Evolutionary conservation across 805 yeast species (phyloP).

Genomic region (Sugiyamaella smithiae): DNA sequence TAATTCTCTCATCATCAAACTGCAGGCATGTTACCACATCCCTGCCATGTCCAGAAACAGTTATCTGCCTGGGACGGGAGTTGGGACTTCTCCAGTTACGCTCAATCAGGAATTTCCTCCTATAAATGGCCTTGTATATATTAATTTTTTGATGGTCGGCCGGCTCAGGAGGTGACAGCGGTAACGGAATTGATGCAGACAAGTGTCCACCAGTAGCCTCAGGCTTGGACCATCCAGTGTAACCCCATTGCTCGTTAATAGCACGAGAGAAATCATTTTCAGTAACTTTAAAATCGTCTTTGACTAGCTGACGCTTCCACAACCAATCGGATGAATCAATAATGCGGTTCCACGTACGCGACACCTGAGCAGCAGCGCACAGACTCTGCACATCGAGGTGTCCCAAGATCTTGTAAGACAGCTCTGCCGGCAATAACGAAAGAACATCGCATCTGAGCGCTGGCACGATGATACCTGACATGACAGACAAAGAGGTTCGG

Average conservation of each 20-base stretch:
- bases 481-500: slow-evolving; percentile 58
- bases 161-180: slow-evolving; percentile 22
- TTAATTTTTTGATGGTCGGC: slow-evolving; percentile 24
- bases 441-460: slow-evolving; percentile 73
- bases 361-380: slow-evolving; percentile 59
- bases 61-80: slow-evolving; percentile 63
- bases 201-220: not conserved
- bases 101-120: slow-evolving; percentile 55
- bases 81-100: slow-evolving; percentile 78
- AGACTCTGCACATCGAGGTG: slow-evolving; percentile 64
- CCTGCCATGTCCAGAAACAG: slow-evolving; percentile 66
- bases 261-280: slow-evolving; percentile 41
- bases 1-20: slow-evolving; percentile 84
- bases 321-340: slow-evolving; percentile 56
- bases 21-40: slow-evolving; percentile 94
- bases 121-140: slow-evolving; percentile 55
- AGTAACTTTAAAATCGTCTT: slow-evolving; percentile 49
- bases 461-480: slow-evolving; percentile 49
- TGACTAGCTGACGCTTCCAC: slow-evolving; percentile 66
- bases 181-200: slow-evolving; percentile 6
- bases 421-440: slow-evolving; percentile 68
- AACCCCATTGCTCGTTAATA: slow-evolving; percentile 33
- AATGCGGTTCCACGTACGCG: slow-evolving; percentile 65
- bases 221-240: slow-evolving; percentile 30
- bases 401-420: slow-evolving; percentile 61